A percentile compares a stretch with the other conserved stretches of the same genome.
These are phyloP conservation scores for Saitozyma sp. DNA, from an alignment of 768 basidiomycete genomes.

Conservation along the genomic window DNA sequence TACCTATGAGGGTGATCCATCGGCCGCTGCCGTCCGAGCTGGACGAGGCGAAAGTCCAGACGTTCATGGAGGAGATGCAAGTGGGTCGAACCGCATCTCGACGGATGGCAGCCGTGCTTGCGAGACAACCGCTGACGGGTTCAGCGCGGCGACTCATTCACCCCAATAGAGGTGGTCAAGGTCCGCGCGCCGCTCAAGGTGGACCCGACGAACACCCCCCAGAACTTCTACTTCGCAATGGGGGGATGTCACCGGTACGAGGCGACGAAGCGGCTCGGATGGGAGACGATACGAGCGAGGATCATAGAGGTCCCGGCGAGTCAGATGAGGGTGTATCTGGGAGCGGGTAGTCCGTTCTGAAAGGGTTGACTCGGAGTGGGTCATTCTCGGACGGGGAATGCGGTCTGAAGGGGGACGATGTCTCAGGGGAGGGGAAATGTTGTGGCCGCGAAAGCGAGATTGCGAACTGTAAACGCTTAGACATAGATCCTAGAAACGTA, in stretches of 20 bases:
- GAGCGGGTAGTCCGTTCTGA: slow-evolving; percentile 50
- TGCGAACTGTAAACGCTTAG: too few species aligned
- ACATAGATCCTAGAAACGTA: too few species aligned
- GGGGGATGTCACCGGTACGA: slow-evolving; percentile 54
- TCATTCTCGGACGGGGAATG: too few species aligned
- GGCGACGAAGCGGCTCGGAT: slow-evolving; percentile 49
- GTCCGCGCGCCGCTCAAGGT: slow-evolving; percentile 34
- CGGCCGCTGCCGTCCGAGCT: slow-evolving; percentile 50
- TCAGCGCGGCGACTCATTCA: slow-evolving; percentile 51
- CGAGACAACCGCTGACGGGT: neutral
- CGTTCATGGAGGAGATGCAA: slow-evolving; percentile 53
- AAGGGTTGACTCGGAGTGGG: too few species aligned
- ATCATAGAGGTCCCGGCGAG: slow-evolving; percentile 52
- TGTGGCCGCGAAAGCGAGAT: too few species aligned
- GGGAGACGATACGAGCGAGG: slow-evolving; percentile 46
- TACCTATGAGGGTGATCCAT: slow-evolving; percentile 51
- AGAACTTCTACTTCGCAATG: slow-evolving; percentile 50
- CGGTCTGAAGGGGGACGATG: too few species aligned
- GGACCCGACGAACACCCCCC: slow-evolving; percentile 24
- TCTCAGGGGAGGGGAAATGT: too few species aligned
- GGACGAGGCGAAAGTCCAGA: slow-evolving; percentile 49
- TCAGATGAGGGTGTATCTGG: slow-evolving; percentile 50
- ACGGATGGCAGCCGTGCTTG: neutral
- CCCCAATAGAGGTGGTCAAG: slow-evolving; percentile 52
- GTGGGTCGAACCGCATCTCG: slow-evolving; percentile 19